A percentile compares a stretch with the other conserved stretches of the same genome.
Conservation (phyloP, 108 stramenopile genomes). For the Nitzschia sp. region DNA sequence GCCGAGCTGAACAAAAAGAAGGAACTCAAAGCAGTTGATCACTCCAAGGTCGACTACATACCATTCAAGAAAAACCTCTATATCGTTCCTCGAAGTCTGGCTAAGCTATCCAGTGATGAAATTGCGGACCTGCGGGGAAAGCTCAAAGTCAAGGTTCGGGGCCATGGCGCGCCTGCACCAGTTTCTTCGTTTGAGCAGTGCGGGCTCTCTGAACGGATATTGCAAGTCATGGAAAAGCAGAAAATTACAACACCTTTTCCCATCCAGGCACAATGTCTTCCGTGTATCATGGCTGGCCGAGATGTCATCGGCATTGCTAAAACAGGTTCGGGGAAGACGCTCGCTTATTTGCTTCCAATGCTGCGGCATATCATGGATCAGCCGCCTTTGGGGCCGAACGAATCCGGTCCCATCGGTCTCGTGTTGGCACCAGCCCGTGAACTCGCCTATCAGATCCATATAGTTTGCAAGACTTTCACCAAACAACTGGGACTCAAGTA, state of each 20-base stretch:
- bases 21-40: constrained; percentile 95
- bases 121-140: constrained; percentile 70
- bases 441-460: constrained; percentile 94
- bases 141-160: constrained; percentile 88
- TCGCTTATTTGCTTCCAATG: constrained; percentile 95
- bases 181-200: constrained; percentile 91
- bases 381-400: constrained; percentile 83
- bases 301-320: constrained; percentile 99
- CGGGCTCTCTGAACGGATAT: constrained; percentile 88
- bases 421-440: constrained; percentile 97
- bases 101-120: constrained; percentile 65
- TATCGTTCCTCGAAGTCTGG: constrained; percentile 86
- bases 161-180: constrained; percentile 91
- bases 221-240: constrained; percentile 66
- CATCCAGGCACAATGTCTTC: constrained; percentile 97
- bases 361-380: constrained; percentile 94
- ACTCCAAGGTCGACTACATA: constrained; percentile 88
- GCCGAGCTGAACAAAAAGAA: constrained; percentile 93
- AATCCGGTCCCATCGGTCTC: constrained; percentile 96
- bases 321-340: constrained; percentile 97
- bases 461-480: constrained; percentile 81
- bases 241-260: constrained; percentile 87
- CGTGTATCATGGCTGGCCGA: constrained; percentile 97
- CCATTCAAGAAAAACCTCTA: constrained; percentile 94
- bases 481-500: constrained; percentile 83